phyloP scores from a whole-genome alignment of 257 asterid species.

The Dorcoceras hygrometricum region DNA sequence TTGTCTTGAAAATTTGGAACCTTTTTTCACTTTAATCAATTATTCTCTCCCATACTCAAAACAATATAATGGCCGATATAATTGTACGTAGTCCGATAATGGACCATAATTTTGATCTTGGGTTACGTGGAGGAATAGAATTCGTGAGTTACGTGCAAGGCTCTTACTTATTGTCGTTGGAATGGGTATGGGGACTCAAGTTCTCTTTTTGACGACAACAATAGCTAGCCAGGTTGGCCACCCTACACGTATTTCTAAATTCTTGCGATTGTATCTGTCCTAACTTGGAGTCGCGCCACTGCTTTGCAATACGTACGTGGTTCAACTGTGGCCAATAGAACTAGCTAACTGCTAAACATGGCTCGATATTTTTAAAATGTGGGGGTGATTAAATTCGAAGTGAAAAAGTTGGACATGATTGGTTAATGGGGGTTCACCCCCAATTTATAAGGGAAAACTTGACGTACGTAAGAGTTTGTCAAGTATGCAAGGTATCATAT shows the following conservation, averaged over 20 bases:
- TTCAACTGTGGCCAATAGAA: not conserved
- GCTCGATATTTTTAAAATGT: too few species aligned
- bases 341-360: not conserved
- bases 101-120: slow-evolving; percentile 17
- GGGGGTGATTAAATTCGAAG: too few species aligned
- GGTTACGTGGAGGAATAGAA: slow-evolving; percentile 22
- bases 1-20: not conserved
- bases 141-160: not conserved
- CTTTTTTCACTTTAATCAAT: not conserved
- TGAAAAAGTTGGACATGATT: too few species aligned
- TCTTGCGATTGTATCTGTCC: not conserved
- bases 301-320: not conserved
- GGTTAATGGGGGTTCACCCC: too few species aligned
- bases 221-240: slow-evolving; percentile 4
- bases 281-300: not conserved
- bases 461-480: too few species aligned
- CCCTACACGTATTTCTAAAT: not conserved
- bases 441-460: too few species aligned
- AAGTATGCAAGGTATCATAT: too few species aligned
- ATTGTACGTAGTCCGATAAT: too few species aligned
- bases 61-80: too few species aligned
- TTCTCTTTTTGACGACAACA: not conserved
- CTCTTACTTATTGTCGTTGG: not conserved
- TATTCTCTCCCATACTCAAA: not conserved
- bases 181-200: slow-evolving; percentile 5